phyloP scores from a whole-genome alignment of 75 land plant genomes.

The Pinus albicaulis region DNA sequence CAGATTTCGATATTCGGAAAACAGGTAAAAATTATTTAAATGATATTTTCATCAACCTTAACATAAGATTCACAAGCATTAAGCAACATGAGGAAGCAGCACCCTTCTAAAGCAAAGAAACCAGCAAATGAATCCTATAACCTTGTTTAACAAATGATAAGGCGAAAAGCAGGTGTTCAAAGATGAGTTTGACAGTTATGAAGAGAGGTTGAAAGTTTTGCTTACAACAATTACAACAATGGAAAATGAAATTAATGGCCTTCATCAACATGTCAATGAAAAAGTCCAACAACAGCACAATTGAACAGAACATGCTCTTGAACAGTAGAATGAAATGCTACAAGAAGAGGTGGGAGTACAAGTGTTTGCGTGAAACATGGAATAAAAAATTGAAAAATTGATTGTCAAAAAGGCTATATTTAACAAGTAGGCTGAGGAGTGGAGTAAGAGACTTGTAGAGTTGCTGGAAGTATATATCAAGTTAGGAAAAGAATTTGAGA shows the following conservation, averaged over 20 bases:
- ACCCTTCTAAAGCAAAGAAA: too few species aligned
- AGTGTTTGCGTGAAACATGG: neutral
- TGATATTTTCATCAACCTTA: too few species aligned
- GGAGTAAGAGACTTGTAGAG: too few species aligned
- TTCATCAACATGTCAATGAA: neutral
- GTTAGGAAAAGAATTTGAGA: too few species aligned
- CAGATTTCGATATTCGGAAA: too few species aligned
- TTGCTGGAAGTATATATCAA: too few species aligned
- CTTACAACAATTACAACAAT: neutral
- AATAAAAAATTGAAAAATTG: neutral
- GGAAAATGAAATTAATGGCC: neutral
- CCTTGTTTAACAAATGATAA: too few species aligned
- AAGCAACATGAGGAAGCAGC: too few species aligned
- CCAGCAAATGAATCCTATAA: too few species aligned
- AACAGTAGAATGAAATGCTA: neutral
- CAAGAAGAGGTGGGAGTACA: neutral
- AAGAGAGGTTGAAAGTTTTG: slow-evolving; percentile 1
- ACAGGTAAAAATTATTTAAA: too few species aligned
- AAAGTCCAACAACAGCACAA: neutral
- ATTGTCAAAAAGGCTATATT: neutral
- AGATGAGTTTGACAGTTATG: neutral
- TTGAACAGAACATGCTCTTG: neutral
- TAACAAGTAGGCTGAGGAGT: neutral
- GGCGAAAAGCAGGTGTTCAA: neutral
- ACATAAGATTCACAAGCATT: too few species aligned